These are phyloP conservation scores for Lagenaria siceraria DNA, from an alignment of 306 rosid genomes.

Conservation along the genomic window DNA sequence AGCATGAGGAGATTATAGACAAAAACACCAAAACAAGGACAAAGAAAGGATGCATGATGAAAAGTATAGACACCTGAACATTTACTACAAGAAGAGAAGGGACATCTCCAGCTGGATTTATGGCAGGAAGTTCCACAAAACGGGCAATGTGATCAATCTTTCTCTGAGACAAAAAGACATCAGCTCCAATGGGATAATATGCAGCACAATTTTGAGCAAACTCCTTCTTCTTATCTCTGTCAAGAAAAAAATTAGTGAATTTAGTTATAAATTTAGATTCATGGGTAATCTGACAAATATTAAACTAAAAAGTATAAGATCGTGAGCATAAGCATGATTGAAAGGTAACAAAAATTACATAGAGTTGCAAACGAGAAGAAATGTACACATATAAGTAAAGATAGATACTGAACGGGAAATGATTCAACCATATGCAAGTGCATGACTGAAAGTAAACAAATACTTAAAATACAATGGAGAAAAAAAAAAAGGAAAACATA, in stretches of 20 bases:
- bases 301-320: background rate
- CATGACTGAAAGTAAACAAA: conserved; percentile 9
- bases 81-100: conserved; percentile 83
- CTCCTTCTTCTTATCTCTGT: conserved; percentile 93
- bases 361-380: background rate
- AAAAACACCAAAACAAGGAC: background rate
- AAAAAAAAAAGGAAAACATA: background rate
- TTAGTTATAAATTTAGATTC: background rate
- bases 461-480: conserved; percentile 5
- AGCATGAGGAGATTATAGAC: background rate
- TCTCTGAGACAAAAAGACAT: conserved; percentile 57
- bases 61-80: conserved; percentile 49
- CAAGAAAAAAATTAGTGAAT: conserved; percentile 8
- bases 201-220: conserved; percentile 66
- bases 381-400: background rate
- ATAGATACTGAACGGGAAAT: background rate
- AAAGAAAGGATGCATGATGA: background rate
- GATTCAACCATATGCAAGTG: background rate
- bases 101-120: conserved; percentile 43
- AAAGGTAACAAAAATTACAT: conserved; percentile 4
- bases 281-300: background rate
- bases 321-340: background rate
- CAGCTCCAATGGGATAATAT: conserved; percentile 72
- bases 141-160: conserved; percentile 91
- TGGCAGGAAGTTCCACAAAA: conserved; percentile 74